Evolutionary conservation across 352 stramenopile genomes (phyloP), one percentile per base, ranked within the genome.

Genomic region (Peronospora destructor): DNA sequence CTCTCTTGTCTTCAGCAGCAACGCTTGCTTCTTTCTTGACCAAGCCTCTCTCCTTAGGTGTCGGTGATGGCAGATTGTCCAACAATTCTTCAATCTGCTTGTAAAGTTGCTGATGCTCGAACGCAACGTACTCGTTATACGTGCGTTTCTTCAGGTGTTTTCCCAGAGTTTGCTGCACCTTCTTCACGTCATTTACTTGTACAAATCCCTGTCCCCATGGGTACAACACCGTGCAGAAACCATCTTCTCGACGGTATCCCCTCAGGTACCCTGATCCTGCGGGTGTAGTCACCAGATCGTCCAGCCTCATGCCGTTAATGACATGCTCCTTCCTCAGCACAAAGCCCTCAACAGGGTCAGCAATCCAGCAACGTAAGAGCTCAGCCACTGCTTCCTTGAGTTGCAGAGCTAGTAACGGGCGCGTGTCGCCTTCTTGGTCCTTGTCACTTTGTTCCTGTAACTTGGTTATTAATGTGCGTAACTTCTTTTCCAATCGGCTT

Each of bases 141-240:
- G 52, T 57, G 51, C 71, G 70, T 35, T 82, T 84, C 51, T 72
- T 69, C 4, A 66, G 50, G 30, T 76, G 48, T 12, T 61, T 64
- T 3, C 55, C 46, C 39, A 76, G 49, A 14, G 66, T 66, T 28
- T 64, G 38, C 1, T 73, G 53, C 23, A 77, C 56, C 37, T 69
- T 68, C 49, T 81, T 59, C 14, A 90, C 66, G 6, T 75, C 53
- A n/a, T 59, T 67, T 16, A 77, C 43, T 35, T 84, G 76, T 25
- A 91, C 58, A 56, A 83, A 88, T 17, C 76, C 81, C 19, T 89
- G 68, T 1, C 77, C 81, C 74, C 76, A 91, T 6, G 80, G 76
- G 53, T 73, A 91, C 34, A 87, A 30, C 3, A 91, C 61, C 23
- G 80, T 72, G 49, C 75, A 91, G 49, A 86, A 80, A 28, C 56